These are phyloP conservation scores for Trichoderma citrinoviride DNA, from an alignment of 2,329 filamentous ascomycete genomes.

Conservation along the genomic window DNA sequence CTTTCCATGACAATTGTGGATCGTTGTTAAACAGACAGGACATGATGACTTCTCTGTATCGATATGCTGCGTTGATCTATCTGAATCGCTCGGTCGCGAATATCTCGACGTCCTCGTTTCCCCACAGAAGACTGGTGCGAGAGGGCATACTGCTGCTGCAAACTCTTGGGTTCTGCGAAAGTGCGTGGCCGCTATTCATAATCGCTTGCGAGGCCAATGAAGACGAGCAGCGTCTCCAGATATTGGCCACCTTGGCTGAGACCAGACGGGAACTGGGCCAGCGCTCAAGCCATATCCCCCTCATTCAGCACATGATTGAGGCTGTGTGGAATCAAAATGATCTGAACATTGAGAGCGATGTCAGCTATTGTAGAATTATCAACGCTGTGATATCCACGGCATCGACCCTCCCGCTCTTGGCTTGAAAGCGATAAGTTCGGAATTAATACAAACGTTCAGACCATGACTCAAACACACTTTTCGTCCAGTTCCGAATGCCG, in stretches of 20 bases:
- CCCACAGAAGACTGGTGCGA: slow-evolving; percentile 12
- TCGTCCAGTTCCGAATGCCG: too few relatives aligned
- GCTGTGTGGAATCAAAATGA: slow-evolving; percentile 22
- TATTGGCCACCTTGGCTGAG: slow-evolving; percentile 10
- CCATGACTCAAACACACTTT: not conserved
- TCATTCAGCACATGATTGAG: slow-evolving; percentile 15
- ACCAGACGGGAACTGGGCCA: slow-evolving; percentile 3
- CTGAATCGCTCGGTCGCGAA: slow-evolving; percentile 11
- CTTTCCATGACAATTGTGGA: slow-evolving; percentile 4
- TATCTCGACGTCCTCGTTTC: slow-evolving; percentile 7
- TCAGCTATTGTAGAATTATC: slow-evolving; percentile 13
- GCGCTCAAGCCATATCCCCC: slow-evolving; percentile 5
- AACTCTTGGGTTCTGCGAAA: slow-evolving; percentile 18
- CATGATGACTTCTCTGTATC: slow-evolving; percentile 15
- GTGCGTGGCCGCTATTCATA: slow-evolving; percentile 19
- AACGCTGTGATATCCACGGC: slow-evolving; percentile 17
- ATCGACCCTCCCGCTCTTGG: slow-evolving; percentile 11
- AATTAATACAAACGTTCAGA: not conserved
- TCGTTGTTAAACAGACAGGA: slow-evolving; percentile 4
- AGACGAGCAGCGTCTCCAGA: slow-evolving; percentile 19
- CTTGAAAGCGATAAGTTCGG: not conserved
- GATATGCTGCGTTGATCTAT: slow-evolving; percentile 20
- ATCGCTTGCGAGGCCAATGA: slow-evolving; percentile 20
- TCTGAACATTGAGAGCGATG: slow-evolving; percentile 11
- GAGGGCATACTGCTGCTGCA: slow-evolving; percentile 18